Base-by-base conservation (phyloP, 306 rosid genomes). In the Prunus campanulata region DNA sequence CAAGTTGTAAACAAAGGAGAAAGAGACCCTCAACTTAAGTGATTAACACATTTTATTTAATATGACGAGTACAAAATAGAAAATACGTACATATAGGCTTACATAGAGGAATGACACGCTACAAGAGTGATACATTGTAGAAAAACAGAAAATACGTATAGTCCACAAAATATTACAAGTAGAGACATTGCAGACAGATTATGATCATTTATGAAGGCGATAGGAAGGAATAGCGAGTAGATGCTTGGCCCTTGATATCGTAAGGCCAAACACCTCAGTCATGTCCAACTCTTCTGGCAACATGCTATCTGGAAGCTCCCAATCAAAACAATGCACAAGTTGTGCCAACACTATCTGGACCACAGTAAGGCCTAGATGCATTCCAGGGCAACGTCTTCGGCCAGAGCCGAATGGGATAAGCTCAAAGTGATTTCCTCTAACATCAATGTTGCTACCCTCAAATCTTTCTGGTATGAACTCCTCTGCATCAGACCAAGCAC, bases 271-370 rank as follows among this genome's bases (percentile, higher is more conserved):
- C 7, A 32, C 39, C 39, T 32, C 39, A 32, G 7, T 32, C 1
- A 32, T 32, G 39, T 32, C 7, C 72, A 75, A 50, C 25, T 80
- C 77, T 11, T 30, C 1, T 1, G 84, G 77, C n/a, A 18, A 47
- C 66, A 56, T 72, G 9, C 39, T 57, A 8, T 72, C 13, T 11
- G 81, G 79, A 72, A 81, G 85, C 49, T 55, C 48, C 81, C 81
- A 81, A 72, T 81, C 78, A 66, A 81, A 81, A 46, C 78, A 77
- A 19, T 77, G 85, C 8, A 81, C 85, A 65, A 81, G 71, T 11
- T 81, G 85, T 13, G 85, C 78, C 19, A 77, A 1, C 24, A 81
- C 57, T 4, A 81, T 6, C 19, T 51, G 56, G 16, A 51, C 56
- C 56, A 51, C 56, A 51, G 55, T 12, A 22, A 59, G 65, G 7